phyloP scores from a whole-genome alignment of 129 eudicot genomes.

The Saposhnikovia divaricata region DNA sequence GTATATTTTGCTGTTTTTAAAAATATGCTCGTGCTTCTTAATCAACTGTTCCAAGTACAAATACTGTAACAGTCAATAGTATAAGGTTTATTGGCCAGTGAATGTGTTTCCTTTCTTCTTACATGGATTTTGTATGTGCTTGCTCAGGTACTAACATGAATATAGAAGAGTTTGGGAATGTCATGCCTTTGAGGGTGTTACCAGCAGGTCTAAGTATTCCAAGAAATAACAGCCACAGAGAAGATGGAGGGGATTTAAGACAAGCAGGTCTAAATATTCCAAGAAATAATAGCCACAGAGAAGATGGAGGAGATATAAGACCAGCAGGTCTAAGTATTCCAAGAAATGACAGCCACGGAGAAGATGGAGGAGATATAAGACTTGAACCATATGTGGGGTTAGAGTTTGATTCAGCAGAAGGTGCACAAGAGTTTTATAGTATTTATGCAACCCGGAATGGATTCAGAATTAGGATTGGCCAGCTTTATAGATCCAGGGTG shows the following conservation, averaged over 20 bases:
- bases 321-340: constrained; percentile 18
- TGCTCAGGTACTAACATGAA: constrained; percentile 65
- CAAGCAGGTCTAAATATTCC: constrained; percentile 20
- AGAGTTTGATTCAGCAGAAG: constrained; percentile 74
- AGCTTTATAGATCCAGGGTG: constrained; percentile 63
- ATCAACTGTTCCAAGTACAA: background rate
- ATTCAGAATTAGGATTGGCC: constrained; percentile 70
- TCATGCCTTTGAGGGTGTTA: constrained; percentile 54
- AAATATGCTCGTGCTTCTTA: background rate
- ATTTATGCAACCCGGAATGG: constrained; percentile 59
- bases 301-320: constrained; percentile 49
- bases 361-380: constrained; percentile 50
- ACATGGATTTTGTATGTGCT: background rate
- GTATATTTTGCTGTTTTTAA: too few species aligned
- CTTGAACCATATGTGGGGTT: constrained; percentile 63
- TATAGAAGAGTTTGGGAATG: constrained; percentile 43
- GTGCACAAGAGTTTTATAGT: constrained; percentile 66
- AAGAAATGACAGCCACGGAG: constrained; percentile 40
- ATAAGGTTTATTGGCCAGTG: background rate
- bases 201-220: constrained; percentile 28
- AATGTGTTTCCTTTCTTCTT: background rate
- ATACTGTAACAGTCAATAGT: background rate
- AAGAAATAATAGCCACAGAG: constrained; percentile 40
- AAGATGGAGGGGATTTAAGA: constrained; percentile 49
- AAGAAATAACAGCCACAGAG: constrained; percentile 40